These are phyloP conservation scores for Melampsora americana DNA, from an alignment of 1,284 basidiomycete species.

Conservation along the genomic window DNA sequence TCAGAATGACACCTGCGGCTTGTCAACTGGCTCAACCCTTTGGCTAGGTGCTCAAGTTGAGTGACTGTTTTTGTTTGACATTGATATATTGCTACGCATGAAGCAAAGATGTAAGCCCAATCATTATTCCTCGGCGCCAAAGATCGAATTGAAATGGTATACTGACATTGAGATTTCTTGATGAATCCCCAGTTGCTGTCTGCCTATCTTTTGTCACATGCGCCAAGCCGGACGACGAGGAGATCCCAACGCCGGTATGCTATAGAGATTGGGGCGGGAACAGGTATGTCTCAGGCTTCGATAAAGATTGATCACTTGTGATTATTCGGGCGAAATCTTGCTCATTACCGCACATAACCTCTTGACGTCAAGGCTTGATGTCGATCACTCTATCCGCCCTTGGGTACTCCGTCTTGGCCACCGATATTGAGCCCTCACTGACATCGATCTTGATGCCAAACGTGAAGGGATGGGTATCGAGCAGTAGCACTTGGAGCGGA, in stretches of 20 bases:
- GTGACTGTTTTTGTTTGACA: conserved; percentile 62
- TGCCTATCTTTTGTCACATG: conserved; percentile 46
- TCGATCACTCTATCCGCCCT: conserved; percentile 65
- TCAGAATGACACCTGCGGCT: conserved; percentile 62
- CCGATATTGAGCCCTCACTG: conserved; percentile 71
- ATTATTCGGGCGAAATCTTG: conserved; percentile 53
- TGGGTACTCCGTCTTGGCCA: conserved; percentile 73
- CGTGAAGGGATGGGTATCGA: conserved; percentile 59
- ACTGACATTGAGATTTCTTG: not conserved
- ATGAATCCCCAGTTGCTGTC: conserved; percentile 46
- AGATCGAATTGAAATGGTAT: not conserved
- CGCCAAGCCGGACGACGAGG: conserved; percentile 47
- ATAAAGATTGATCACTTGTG: conserved; percentile 45
- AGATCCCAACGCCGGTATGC: conserved; percentile 55
- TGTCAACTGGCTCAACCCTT: conserved; percentile 76
- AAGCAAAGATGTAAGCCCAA: not conserved
- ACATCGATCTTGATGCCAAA: conserved; percentile 67
- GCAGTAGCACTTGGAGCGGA: conserved; percentile 10
- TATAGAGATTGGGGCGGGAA: conserved; percentile 77
- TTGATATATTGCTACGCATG: conserved; percentile 44
- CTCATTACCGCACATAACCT: too few relatives aligned
- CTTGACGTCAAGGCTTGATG: conserved; percentile 48
- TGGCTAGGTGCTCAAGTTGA: conserved; percentile 80
- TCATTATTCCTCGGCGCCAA: not conserved
- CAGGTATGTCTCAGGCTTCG: conserved; percentile 58